Evolutionary conservation across 2,329 filamentous ascomycete species (phyloP).

Genomic region (Leptographium lundbergii): DNA sequence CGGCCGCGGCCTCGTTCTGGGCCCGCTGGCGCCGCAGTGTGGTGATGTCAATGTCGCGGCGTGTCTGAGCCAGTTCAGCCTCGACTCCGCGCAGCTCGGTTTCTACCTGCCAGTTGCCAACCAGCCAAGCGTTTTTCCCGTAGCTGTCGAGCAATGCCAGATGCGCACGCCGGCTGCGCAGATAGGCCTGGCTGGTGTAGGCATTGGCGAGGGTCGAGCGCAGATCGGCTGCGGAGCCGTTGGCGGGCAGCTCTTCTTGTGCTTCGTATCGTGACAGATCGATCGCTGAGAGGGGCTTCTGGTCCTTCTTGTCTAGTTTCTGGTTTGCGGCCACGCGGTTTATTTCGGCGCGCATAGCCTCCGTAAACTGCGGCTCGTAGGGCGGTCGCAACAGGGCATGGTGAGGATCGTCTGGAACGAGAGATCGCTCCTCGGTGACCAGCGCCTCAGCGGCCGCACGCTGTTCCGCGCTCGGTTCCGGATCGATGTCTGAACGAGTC

Average conservation of each 20-base stretch:
- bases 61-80: constrained; percentile 55
- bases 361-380: constrained; percentile 45
- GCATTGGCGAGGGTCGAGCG: constrained; percentile 50
- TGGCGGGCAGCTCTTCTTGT: constrained; percentile 32
- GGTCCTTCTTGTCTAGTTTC: constrained; percentile 4
- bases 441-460: constrained; percentile 56
- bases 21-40: constrained; percentile 55
- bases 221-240: constrained; percentile 25
- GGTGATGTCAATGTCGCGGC: constrained; percentile 58
- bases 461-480: constrained; percentile 48
- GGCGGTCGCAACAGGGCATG: constrained; percentile 47
- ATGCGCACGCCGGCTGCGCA: constrained; percentile 36
- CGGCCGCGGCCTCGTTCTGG: constrained; percentile 60
- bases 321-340: constrained; percentile 42
- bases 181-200: constrained; percentile 38
- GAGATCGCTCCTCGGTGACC: constrained; percentile 52
- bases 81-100: constrained; percentile 57
- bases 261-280: constrained; percentile 77
- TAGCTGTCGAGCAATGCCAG: constrained; percentile 65
- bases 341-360: constrained; percentile 56
- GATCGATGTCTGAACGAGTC: constrained; percentile 59
- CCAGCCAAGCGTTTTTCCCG: constrained; percentile 86
- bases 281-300: constrained; percentile 40
- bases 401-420: constrained; percentile 24
- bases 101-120: constrained; percentile 72